These are phyloP conservation scores for Debaryomyces sp. DNA, from an alignment of 1,139 yeast species.

Conservation along the genomic window DNA sequence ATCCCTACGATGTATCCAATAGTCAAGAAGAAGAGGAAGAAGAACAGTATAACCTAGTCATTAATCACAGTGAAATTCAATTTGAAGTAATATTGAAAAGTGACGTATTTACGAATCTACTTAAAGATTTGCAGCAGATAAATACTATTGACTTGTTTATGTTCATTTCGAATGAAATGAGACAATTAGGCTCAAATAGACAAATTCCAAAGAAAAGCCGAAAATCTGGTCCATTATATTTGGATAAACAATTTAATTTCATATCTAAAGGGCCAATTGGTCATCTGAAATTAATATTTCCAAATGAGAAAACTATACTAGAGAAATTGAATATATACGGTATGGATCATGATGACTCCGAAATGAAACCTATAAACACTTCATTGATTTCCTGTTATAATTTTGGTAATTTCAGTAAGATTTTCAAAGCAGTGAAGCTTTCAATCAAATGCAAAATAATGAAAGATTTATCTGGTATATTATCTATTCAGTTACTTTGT, in stretches of 20 bases:
- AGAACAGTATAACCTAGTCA: slow-evolving; percentile 21
- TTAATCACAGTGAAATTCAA: slow-evolving; percentile 53
- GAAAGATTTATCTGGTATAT: slow-evolving; percentile 58
- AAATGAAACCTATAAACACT: slow-evolving; percentile 22
- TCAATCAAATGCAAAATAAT: slow-evolving; percentile 63
- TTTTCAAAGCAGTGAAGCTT: slow-evolving; percentile 55
- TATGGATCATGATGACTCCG: slow-evolving; percentile 1
- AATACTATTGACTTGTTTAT: slow-evolving; percentile 63
- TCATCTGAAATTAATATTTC: slow-evolving; percentile 65
- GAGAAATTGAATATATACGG: slow-evolving; percentile 44
- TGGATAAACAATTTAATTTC: slow-evolving; percentile 46
- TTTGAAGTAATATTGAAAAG: slow-evolving; percentile 72
- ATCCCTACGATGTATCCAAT: slow-evolving; percentile 33
- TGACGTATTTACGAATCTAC: slow-evolving; percentile 60
- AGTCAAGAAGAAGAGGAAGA: slow-evolving; percentile 32
- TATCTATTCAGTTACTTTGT: slow-evolving; percentile 49
- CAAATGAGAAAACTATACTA: slow-evolving; percentile 62
- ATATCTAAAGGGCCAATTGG: slow-evolving; percentile 74
- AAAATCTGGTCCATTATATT: slow-evolving; percentile 15
- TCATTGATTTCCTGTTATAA: slow-evolving; percentile 49
- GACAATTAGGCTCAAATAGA: not conserved
- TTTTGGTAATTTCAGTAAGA: slow-evolving; percentile 54
- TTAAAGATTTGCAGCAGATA: slow-evolving; percentile 69
- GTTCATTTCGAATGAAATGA: slow-evolving; percentile 32
- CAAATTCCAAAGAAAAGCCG: not conserved